Conservation (phyloP, 116 monocot genomes). For the Iris pallida region DNA sequence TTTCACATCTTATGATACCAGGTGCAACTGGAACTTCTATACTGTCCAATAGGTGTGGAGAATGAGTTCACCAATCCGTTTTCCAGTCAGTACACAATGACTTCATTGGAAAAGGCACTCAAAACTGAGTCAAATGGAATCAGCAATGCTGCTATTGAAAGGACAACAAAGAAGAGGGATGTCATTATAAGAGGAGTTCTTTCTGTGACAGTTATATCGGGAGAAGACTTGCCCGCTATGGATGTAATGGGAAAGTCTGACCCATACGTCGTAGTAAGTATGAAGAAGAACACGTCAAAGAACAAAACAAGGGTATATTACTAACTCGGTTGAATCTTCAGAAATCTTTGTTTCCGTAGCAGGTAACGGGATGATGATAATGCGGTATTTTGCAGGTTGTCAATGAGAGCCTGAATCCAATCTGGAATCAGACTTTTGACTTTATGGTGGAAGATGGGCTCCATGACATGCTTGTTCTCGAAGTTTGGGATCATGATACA, state of each 20-base stretch:
- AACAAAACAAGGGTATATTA: constrained; percentile 77
- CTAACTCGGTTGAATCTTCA: background rate
- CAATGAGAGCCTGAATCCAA: constrained; percentile 80
- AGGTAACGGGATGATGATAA: background rate
- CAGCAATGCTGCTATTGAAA: constrained; percentile 18
- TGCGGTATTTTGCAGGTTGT: constrained; percentile 60
- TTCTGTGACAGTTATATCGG: constrained; percentile 87
- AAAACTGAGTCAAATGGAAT: constrained; percentile 56
- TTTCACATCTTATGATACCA: constrained; percentile 15
- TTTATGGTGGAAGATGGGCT: constrained; percentile 97
- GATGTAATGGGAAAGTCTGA: constrained; percentile 93
- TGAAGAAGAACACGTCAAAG: constrained; percentile 84
- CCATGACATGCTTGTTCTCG: constrained; percentile 98
- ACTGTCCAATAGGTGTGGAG: constrained; percentile 62
- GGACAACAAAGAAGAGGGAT: constrained; percentile 54
- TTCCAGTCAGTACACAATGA: constrained; percentile 52
- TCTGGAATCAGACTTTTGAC: constrained; percentile 97
- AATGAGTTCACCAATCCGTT: constrained; percentile 73
- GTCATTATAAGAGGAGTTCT: constrained; percentile 91
- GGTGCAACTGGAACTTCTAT: constrained; percentile 97
- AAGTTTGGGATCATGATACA: constrained; percentile 97
- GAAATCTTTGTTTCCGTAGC: background rate
- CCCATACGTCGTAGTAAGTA: constrained; percentile 74
- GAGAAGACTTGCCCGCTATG: constrained; percentile 85
- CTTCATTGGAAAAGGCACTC: constrained; percentile 86